A percentile compares a stretch with the other conserved stretches of the same genome.
Conservation (phyloP, 2,329 filamentous ascomycete genomes). For the Aspergillus unguis region DNA sequence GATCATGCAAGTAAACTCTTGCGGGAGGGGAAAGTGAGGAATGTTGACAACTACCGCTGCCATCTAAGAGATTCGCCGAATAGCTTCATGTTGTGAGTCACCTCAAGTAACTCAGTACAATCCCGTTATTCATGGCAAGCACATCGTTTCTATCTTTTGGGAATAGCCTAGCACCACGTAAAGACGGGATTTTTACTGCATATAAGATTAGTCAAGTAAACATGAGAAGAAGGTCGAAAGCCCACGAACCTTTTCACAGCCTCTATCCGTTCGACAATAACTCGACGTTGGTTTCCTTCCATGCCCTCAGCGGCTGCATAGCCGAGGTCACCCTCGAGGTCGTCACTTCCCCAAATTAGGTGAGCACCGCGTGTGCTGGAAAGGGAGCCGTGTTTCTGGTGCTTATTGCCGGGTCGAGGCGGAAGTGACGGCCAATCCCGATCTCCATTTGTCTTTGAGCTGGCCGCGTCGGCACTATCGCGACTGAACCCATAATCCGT, state of each 20-base stretch:
- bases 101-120: too few species aligned
- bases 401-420: conserved; percentile 29
- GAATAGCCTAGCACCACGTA: conserved; percentile 74
- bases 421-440: conserved; percentile 38
- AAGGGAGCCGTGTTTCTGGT: conserved; percentile 39
- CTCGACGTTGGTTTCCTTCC: conserved; percentile 85
- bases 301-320: conserved; percentile 92
- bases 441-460: conserved; percentile 35
- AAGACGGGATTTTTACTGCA: conserved; percentile 81
- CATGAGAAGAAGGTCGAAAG: too few species aligned
- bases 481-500: conserved; percentile 28
- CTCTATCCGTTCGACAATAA: conserved; percentile 94
- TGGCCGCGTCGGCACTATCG: conserved; percentile 29
- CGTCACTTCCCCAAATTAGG: conserved; percentile 62
- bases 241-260: conserved; percentile 68
- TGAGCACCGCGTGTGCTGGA: conserved; percentile 36
- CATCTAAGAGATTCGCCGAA: too few species aligned
- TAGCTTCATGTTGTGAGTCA: too few species aligned
- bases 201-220: too few species aligned
- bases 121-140: too few species aligned
- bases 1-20: conserved; percentile 8
- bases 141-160: too few species aligned
- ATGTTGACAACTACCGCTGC: too few species aligned
- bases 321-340: conserved; percentile 86
- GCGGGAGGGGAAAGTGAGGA: too few species aligned